These are phyloP conservation scores for Cucumis melo DNA, from an alignment of 306 rosid species.

Conservation along the genomic window DNA sequence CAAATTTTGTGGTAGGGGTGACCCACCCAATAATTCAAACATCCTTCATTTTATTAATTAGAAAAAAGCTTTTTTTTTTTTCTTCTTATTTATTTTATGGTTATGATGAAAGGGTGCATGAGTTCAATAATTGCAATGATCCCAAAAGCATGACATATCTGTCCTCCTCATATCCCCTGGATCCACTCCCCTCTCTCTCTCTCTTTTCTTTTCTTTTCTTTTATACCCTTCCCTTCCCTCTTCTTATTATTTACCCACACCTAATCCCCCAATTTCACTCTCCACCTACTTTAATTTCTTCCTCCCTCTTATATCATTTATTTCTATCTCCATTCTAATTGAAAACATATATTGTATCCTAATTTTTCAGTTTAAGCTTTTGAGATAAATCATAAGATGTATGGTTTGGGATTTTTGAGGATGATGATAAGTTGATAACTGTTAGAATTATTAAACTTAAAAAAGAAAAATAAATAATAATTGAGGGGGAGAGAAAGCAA, in stretches of 20 bases:
- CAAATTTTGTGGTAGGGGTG: background rate
- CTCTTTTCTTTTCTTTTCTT: background rate
- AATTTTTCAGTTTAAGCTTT: too few species aligned
- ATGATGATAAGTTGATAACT: background rate
- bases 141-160: constrained; percentile 79
- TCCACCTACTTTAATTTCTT: background rate
- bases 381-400: too few species aligned
- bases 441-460: background rate
- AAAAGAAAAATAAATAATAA: background rate
- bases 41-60: background rate
- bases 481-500: background rate
- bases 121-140: constrained; percentile 91
- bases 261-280: background rate
- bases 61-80: too few species aligned
- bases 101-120: constrained; percentile 84
- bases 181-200: constrained; percentile 40
- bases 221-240: too few species aligned
- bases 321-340: too few species aligned
- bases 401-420: background rate
- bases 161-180: constrained; percentile 38
- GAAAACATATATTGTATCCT: too few species aligned
- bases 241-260: background rate
- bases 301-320: too few species aligned
- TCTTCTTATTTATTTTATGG: too few species aligned
- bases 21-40: constrained; percentile 40